Evolutionary conservation across 2,329 filamentous ascomycete genomes (phyloP).

Genomic region (Fusarium phyllophilum): DNA sequence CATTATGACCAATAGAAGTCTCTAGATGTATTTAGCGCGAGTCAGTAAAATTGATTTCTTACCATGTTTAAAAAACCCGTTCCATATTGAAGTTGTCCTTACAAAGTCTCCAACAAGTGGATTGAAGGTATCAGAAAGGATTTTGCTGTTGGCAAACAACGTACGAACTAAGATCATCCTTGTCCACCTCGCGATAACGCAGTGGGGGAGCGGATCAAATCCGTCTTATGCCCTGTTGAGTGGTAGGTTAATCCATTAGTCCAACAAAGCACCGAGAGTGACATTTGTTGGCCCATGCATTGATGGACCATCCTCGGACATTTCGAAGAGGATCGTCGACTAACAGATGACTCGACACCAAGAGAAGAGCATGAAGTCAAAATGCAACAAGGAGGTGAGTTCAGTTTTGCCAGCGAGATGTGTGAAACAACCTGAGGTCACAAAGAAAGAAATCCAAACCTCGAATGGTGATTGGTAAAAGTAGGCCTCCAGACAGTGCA

Average conservation of each 20-base stretch:
- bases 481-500: not conserved
- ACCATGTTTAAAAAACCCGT: not conserved
- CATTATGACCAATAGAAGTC: not conserved
- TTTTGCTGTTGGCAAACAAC: not conserved
- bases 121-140: not conserved
- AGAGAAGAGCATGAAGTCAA: not conserved
- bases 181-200: not conserved
- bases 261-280: not conserved
- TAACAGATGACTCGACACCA: not conserved
- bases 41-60: slow-evolving; percentile 6
- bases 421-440: not conserved
- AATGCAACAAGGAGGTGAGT: not conserved
- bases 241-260: not conserved
- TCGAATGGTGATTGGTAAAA: not conserved
- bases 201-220: not conserved
- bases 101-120: not conserved
- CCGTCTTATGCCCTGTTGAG: not conserved
- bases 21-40: slow-evolving; percentile 26
- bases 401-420: not conserved
- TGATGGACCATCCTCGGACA: not conserved
- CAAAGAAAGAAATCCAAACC: not conserved
- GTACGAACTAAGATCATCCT: not conserved
- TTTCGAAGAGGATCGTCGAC: not conserved
- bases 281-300: not conserved
- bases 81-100: not conserved